Percentiles rank a stretch among this genome's conserved stretches.
Conservation (phyloP, 2,329 filamentous ascomycete species). For the Diaporthe citri region DNA sequence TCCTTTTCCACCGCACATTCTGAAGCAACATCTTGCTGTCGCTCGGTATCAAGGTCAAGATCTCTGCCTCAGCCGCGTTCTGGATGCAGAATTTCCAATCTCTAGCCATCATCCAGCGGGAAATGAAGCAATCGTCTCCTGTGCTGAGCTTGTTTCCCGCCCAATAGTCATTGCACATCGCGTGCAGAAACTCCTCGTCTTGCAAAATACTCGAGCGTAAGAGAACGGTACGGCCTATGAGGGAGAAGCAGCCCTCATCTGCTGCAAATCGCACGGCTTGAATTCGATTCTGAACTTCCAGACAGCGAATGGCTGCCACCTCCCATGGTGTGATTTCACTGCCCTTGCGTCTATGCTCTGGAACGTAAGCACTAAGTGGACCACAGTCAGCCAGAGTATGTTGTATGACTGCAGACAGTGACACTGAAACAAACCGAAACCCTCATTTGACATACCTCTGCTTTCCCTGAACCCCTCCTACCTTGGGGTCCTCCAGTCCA, state of each 20-base stretch:
- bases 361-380: not conserved
- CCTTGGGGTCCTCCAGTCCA: not conserved
- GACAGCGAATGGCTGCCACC: conserved; percentile 10
- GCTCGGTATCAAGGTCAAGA: not conserved
- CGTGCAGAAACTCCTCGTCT: not conserved
- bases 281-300: conserved; percentile 5
- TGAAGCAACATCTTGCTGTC: conserved; percentile 20
- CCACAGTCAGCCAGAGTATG: not conserved
- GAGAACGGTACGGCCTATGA: conserved; percentile 11
- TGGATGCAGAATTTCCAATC: conserved; percentile 25
- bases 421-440: rapidly evolving
- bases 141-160: conserved; percentile 24
- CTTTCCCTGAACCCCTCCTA: conserved; percentile 6
- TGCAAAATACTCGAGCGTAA: not conserved
- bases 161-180: conserved; percentile 25
- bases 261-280: conserved; percentile 14
- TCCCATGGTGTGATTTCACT: conserved; percentile 2
- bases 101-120: conserved; percentile 12
- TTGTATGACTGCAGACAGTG: rapidly evolving
- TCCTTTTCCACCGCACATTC: conserved; percentile 25
- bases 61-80: conserved; percentile 9
- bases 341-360: not conserved
- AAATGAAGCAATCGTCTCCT: conserved; percentile 22
- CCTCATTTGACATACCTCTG: not conserved
- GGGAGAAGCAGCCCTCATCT: conserved; percentile 19